phyloP scores from a whole-genome alignment of 1,284 basidiomycete species.

The Ceratobasidium theobromae region DNA sequence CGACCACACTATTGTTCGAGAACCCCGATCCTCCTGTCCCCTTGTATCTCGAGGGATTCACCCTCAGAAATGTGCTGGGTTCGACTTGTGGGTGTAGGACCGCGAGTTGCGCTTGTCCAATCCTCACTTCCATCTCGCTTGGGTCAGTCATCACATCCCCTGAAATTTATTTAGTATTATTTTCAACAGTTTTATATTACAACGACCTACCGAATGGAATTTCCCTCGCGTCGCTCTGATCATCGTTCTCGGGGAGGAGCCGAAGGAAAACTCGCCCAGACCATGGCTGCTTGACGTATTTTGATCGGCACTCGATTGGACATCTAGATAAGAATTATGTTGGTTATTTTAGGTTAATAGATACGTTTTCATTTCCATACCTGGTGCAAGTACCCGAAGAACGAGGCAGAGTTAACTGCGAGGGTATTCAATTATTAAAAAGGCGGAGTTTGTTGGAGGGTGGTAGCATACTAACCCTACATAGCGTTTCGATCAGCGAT shows the following conservation, averaged over 20 bases:
- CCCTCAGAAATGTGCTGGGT: not conserved
- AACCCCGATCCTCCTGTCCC: not conserved
- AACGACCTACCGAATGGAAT: not conserved
- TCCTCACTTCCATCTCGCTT: not conserved
- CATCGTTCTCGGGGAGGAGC: not conserved
- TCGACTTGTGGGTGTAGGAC: not conserved
- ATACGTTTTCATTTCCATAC: not conserved
- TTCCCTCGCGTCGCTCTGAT: not conserved
- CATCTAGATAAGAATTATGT: not conserved
- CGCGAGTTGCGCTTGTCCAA: not conserved
- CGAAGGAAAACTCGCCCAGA: not conserved
- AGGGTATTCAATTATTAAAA: not conserved
- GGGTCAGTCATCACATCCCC: not conserved
- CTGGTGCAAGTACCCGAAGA: not conserved
- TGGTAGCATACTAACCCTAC: not conserved
- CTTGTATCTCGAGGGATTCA: not conserved
- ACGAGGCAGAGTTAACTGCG: not conserved
- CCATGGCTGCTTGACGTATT: not conserved
- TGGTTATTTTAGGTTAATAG: not conserved
- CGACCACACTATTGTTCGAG: not conserved
- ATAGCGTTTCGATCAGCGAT: slow-evolving; percentile 4
- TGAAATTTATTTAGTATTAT: not conserved
- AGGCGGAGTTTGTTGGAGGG: not conserved
- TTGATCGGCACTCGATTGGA: slow-evolving; percentile 5
- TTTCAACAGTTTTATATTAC: not conserved